Base-by-base conservation (phyloP, 768 basidiomycete species). In the Boletus sp. region DNA sequence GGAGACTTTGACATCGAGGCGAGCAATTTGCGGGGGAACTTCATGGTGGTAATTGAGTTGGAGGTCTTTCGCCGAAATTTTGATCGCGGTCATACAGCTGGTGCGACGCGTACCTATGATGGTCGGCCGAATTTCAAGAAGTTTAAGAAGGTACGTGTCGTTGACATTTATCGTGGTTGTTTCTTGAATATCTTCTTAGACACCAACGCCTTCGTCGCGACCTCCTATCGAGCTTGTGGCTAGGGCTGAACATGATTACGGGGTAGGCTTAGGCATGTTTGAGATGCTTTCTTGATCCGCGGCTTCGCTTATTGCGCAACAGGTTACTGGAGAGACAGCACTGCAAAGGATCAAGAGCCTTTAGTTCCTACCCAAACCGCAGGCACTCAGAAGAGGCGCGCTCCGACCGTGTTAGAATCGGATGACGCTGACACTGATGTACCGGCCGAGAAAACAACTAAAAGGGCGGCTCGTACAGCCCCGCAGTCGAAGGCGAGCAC, bases 11-110 rank as follows among this genome's bases (percentile, higher is more conserved):
- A 80, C 23, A 40, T 7, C 7, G 82, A 87, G 54, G 80, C 86
- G 47, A 70, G 68, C 4, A 78, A 79, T 53, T 39, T 90, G 35
- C 68, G 85, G 42, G 89, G 89, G 0, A 90, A 90, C 64, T 90
- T 91, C 57, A 90, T 91, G 88, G 81, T 87, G 3, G 79, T 90
- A 29, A 71, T 87, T 30, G 85, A 88, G 54, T 71, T 88, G 75
- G 83, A 84, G 30, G 73, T 85, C 10, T 77, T 72, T 64, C 64
- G 45, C 23, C 75, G 72, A 54, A 62, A 67, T 41, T 59, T 64
- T 17, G 51, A 51, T 39, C 42, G 51, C 13, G 44, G 48, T 51
- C 61, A 51, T 52, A 27, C 60, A 56, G 33, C 65, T 64, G 50
- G 53, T 67, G 3, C 65, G 74, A 19, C 81, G 79, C 82, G 50